Conservation (phyloP, 2,329 filamentous ascomycete genomes). For the Cordyceps pruinosa region DNA sequence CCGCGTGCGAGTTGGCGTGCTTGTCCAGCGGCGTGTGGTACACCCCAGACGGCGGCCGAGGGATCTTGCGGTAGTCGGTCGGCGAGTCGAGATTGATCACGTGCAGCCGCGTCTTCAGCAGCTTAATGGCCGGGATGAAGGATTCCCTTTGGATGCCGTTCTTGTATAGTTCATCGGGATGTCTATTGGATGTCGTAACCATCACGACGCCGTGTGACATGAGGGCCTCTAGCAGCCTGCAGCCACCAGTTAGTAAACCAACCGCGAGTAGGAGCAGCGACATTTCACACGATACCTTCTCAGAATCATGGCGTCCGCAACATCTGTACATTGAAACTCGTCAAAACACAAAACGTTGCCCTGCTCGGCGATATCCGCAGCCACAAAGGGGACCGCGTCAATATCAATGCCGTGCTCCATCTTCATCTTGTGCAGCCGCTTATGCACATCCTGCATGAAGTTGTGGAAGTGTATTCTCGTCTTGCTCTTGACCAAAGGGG, state of each 20-base stretch:
- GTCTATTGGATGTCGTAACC: slow-evolving; percentile 93
- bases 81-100: slow-evolving; percentile 93
- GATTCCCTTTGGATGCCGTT: slow-evolving; percentile 95
- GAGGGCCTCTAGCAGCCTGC: slow-evolving; percentile 76
- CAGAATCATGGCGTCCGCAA: slow-evolving; percentile 97
- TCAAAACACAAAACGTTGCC: slow-evolving; percentile 92
- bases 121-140: slow-evolving; percentile 90
- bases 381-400: slow-evolving; percentile 85
- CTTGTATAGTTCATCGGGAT: slow-evolving; percentile 93
- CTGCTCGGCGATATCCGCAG: slow-evolving; percentile 83
- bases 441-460: slow-evolving; percentile 98
- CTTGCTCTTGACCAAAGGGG: slow-evolving; percentile 70
- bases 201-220: slow-evolving; percentile 97
- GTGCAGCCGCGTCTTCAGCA: slow-evolving; percentile 75
- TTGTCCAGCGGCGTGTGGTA: slow-evolving; percentile 84
- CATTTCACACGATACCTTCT: slow-evolving; percentile 47
- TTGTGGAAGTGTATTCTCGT: slow-evolving; percentile 97
- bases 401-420: slow-evolving; percentile 82
- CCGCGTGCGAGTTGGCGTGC: slow-evolving; percentile 70
- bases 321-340: slow-evolving; percentile 97
- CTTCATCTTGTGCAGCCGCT: slow-evolving; percentile 82
- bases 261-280: neutral
- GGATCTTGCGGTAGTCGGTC: slow-evolving; percentile 96
- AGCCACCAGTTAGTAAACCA: neutral
- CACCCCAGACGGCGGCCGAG: slow-evolving; percentile 83